These are phyloP conservation scores for Boletus bicolor DNA, from an alignment of 768 basidiomycete genomes.

Conservation along the genomic window DNA sequence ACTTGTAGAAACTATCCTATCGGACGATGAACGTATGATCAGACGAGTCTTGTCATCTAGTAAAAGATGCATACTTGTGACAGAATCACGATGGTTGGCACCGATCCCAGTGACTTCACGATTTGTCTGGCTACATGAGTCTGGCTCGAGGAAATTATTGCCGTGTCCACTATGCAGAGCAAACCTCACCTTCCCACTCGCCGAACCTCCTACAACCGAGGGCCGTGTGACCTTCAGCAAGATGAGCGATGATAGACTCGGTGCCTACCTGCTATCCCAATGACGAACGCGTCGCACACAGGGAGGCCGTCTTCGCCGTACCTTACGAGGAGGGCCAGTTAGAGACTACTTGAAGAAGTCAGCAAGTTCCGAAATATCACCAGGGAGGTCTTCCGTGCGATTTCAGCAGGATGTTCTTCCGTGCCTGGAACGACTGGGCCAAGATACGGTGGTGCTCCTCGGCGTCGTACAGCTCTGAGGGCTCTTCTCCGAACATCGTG, in stretches of 20 bases:
- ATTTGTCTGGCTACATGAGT: constrained; percentile 86
- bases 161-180: background rate
- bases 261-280: constrained; percentile 72
- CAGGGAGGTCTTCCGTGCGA: constrained; percentile 87
- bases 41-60: background rate
- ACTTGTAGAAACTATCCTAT: constrained; percentile 93
- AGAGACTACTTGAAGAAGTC: constrained; percentile 11
- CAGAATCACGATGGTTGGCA: constrained; percentile 86
- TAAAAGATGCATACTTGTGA: constrained; percentile 57
- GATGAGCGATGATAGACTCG: constrained; percentile 1
- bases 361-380: constrained; percentile 36
- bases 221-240: background rate
- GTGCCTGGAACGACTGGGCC: constrained; percentile 31
- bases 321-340: constrained; percentile 41
- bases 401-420: constrained; percentile 74
- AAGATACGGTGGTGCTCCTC: constrained; percentile 18
- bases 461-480: constrained; percentile 17
- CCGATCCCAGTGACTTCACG: constrained; percentile 73
- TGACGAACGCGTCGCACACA: constrained; percentile 74
- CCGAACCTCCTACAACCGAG: constrained; percentile 63
- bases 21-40: background rate
- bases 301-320: constrained; percentile 73
- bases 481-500: constrained; percentile 30
- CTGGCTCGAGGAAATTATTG: constrained; percentile 35
- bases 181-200: constrained; percentile 72